These are phyloP conservation scores for Huiozyma naganishii DNA, from an alignment of 805 yeast genomes.

Conservation along the genomic window DNA sequence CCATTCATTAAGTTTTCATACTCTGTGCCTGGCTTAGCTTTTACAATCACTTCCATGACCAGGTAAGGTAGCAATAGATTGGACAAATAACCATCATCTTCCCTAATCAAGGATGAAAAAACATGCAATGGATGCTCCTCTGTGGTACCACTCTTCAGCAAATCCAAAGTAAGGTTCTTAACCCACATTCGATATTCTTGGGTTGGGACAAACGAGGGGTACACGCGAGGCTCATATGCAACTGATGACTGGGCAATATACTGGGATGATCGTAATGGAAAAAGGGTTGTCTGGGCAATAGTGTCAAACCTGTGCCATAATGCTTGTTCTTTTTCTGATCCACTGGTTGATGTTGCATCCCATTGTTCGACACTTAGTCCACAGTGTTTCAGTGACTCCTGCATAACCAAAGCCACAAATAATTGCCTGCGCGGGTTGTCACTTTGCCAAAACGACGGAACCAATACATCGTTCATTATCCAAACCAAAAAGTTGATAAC, in stretches of 20 bases:
- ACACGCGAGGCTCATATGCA: constrained; percentile 35
- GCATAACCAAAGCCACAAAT: constrained; percentile 80
- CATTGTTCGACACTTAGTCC: constrained; percentile 33
- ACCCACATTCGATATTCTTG: constrained; percentile 65
- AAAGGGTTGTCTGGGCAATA: constrained; percentile 58
- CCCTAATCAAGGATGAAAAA: constrained; percentile 53
- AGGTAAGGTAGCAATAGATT: constrained; percentile 70
- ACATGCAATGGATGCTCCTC: constrained; percentile 43
- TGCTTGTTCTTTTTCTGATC: constrained; percentile 22
- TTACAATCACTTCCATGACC: constrained; percentile 51
- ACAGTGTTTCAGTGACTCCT: constrained; percentile 63
- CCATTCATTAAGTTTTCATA: constrained; percentile 32
- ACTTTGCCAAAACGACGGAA: constrained; percentile 82
- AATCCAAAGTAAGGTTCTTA: constrained; percentile 52
- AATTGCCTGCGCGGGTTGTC: constrained; percentile 78
- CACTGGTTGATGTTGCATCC: constrained; percentile 19
- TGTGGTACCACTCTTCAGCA: constrained; percentile 35
- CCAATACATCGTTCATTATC: constrained; percentile 58
- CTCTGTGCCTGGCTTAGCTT: constrained; percentile 33
- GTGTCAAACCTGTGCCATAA: constrained; percentile 58
- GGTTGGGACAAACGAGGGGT: constrained; percentile 53
- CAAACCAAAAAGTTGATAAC: constrained; percentile 51
- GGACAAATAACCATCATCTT: constrained; percentile 59
- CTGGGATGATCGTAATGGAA: constrained; percentile 64
- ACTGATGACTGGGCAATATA: constrained; percentile 51